Evolutionary conservation across 176 grass and related monocot genomes (phyloP).

Genomic region (Bothriochloa decipiens): DNA sequence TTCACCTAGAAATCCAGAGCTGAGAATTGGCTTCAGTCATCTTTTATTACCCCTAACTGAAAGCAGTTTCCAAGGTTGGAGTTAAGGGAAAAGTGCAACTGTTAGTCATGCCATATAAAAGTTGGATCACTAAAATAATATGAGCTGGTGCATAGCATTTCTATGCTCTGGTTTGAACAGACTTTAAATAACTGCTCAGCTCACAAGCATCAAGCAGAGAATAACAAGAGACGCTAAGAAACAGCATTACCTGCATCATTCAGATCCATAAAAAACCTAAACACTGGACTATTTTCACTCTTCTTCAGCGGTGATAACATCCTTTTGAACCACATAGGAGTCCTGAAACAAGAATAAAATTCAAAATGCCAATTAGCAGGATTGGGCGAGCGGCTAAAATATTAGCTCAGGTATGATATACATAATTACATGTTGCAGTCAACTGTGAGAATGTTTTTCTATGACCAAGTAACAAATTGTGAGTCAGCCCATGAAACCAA

Average conservation of each 20-base stretch:
- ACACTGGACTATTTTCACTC: conserved; percentile 74
- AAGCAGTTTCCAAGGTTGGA: conserved; percentile 1
- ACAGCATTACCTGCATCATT: conserved; percentile 85
- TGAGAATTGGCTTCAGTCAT: neutral
- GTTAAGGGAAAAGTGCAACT: neutral
- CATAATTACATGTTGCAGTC: neutral
- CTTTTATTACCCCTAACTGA: conserved; percentile 18
- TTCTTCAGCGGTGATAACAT: conserved; percentile 71
- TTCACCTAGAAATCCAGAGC: neutral
- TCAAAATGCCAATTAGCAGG: neutral
- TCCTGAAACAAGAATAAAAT: conserved; percentile 53
- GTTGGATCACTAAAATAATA: conserved; percentile 2
- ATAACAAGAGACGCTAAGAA: neutral
- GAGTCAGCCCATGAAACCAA: neutral
- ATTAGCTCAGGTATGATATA: neutral
- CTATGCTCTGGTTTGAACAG: neutral
- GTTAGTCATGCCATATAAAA: neutral
- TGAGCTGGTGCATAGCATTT: neutral
- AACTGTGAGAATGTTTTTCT: neutral
- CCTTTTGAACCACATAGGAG: conserved; percentile 77
- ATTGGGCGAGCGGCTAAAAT: neutral
- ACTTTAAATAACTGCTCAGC: neutral
- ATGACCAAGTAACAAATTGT: neutral
- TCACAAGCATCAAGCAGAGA: conserved; percentile 19
- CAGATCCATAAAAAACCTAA: conserved; percentile 97